Evolutionary conservation across 2,329 filamentous ascomycete species (phyloP).

Genomic region (Stagonosporopsis vannaccii): DNA sequence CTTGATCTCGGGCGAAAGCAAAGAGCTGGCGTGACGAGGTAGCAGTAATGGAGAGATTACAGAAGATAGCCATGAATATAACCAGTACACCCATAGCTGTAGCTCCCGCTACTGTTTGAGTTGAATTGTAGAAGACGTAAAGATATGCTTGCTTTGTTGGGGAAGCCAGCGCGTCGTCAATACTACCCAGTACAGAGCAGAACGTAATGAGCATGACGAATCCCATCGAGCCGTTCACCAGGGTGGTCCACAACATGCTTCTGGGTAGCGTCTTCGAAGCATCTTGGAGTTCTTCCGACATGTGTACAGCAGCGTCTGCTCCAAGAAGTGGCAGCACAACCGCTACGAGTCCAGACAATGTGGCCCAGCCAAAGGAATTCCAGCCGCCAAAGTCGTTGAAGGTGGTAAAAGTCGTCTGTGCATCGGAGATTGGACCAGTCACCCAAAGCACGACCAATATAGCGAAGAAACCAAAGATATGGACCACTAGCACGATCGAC

Average conservation of each 20-base stretch:
- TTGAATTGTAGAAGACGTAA: background rate
- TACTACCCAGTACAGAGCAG: background rate
- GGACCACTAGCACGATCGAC: slow-evolving; percentile 49
- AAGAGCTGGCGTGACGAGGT: slow-evolving; percentile 43
- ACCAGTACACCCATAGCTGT: slow-evolving; percentile 35
- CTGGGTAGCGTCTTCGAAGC: background rate
- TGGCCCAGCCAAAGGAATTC: slow-evolving; percentile 33
- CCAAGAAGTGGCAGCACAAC: background rate
- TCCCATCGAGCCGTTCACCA: background rate
- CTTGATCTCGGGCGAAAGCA: slow-evolving; percentile 44
- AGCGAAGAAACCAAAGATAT: slow-evolving; percentile 60
- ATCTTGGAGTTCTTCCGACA: background rate
- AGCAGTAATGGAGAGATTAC: slow-evolving; percentile 34
- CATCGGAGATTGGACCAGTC: slow-evolving; percentile 30
- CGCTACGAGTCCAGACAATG: background rate
- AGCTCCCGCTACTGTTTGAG: slow-evolving; percentile 20
- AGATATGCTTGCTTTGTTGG: background rate
- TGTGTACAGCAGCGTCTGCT: background rate
- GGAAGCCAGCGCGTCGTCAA: background rate
- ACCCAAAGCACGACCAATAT: slow-evolving; percentile 51
- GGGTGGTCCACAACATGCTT: background rate
- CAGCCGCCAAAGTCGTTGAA: slow-evolving; percentile 40
- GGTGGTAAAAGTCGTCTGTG: slow-evolving; percentile 32
- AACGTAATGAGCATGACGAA: background rate
- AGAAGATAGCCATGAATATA: slow-evolving; percentile 34